phyloP scores from a whole-genome alignment of 768 basidiomycete species.

The Suillus hirtellus region DNA sequence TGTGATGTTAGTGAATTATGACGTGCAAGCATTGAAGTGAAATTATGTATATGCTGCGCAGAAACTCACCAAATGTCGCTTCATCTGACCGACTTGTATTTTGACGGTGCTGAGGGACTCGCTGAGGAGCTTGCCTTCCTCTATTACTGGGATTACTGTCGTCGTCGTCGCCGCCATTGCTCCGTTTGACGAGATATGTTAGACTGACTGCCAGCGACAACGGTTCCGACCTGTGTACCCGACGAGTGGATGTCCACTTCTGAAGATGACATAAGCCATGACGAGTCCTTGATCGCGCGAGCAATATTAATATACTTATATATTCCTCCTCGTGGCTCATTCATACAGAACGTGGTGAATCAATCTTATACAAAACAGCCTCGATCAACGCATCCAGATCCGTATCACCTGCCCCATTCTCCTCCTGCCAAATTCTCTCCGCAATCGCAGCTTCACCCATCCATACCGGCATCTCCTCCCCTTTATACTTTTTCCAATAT shows the following conservation, averaged over 20 bases:
- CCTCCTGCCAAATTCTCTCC: background rate
- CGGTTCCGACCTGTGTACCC: background rate
- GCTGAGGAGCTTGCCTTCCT: conserved; percentile 83
- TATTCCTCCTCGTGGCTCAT: background rate
- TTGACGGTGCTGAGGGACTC: conserved; percentile 86
- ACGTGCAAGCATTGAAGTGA: background rate
- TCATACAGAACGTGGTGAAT: background rate
- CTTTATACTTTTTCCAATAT: background rate
- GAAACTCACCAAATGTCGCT: conserved; percentile 77
- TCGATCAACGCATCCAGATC: conserved; percentile 9
- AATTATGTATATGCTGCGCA: conserved; percentile 7
- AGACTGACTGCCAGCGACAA: background rate
- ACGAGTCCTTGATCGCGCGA: background rate
- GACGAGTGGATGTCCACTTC: background rate
- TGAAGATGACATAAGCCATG: conserved; percentile 1
- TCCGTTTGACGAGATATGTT: conserved; percentile 5
- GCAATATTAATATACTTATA: background rate
- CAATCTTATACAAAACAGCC: background rate
- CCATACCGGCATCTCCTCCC: background rate
- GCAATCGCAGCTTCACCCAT: conserved; percentile 10
- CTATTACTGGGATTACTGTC: conserved; percentile 43
- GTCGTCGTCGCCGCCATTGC: conserved; percentile 12
- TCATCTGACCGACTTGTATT: conserved; percentile 93
- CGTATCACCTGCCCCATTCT: background rate
- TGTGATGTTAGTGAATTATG: background rate